A percentile compares a stretch with the other conserved stretches of the same genome.
Conservation (phyloP, 805 yeast genomes). For the Lipomyces sp. region DNA sequence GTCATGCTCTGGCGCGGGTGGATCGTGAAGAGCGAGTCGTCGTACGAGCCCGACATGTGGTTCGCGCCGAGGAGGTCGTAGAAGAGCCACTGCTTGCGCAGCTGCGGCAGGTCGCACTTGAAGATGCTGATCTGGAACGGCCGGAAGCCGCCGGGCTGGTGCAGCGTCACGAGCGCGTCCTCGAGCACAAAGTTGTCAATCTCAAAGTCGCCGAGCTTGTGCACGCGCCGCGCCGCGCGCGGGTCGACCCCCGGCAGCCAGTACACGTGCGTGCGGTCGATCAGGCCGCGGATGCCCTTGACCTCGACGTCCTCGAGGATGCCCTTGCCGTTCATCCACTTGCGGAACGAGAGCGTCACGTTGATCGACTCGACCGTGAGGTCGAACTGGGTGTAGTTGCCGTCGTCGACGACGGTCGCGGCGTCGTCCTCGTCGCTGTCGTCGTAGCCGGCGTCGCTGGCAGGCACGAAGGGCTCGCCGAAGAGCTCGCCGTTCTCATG, state of each 20-base stretch:
- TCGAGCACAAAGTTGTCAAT: conserved; percentile 77
- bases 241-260: conserved; percentile 86
- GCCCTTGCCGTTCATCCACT: conserved; percentile 90
- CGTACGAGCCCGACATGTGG: conserved; percentile 85
- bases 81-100: conserved; percentile 91
- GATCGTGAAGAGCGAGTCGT: conserved; percentile 86
- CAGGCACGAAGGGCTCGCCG: conserved; percentile 14
- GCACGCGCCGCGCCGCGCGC: conserved; percentile 66
- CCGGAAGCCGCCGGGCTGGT: conserved; percentile 76
- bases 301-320: conserved; percentile 75
- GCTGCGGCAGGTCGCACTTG: conserved; percentile 71
- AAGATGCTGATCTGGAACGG: conserved; percentile 87
- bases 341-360: conserved; percentile 71
- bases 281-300: conserved; percentile 84
- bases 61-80: conserved; percentile 83
- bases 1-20: conserved; percentile 68
- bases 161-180: conserved; percentile 76
- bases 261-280: conserved; percentile 81
- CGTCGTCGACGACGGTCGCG: conserved; percentile 56
- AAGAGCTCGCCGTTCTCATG: background rate
- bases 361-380: conserved; percentile 81
- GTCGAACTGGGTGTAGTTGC: conserved; percentile 95
- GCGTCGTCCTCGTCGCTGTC: conserved; percentile 40
- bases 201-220: conserved; percentile 89
- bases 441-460: conserved; percentile 9